These are phyloP conservation scores for Aspergillus nanangensis DNA, from an alignment of 495 filamentous ascomycete genomes.

Conservation along the genomic window DNA sequence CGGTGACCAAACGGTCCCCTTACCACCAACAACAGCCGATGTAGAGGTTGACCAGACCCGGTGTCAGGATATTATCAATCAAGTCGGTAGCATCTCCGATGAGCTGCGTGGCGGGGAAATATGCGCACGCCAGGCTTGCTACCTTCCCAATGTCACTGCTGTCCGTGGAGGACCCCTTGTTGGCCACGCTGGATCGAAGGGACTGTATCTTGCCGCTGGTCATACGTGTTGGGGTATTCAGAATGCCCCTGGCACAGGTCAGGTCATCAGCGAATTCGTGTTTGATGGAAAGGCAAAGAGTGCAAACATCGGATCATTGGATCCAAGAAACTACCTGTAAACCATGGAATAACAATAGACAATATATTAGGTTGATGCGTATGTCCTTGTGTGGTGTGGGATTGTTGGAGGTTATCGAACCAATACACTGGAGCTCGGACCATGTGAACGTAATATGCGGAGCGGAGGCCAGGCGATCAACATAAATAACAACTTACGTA, in stretches of 20 bases:
- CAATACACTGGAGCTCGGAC: conserved; percentile 34
- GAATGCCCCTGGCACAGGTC: conserved; percentile 89
- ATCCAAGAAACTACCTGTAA: conserved; percentile 56
- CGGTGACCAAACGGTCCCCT: conserved; percentile 69
- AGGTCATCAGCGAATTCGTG: conserved; percentile 79
- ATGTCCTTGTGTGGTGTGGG: no score
- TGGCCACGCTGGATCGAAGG: conserved; percentile 67
- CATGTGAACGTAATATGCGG: conserved; percentile 29
- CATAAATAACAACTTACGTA: conserved; percentile 6
- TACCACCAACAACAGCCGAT: conserved; percentile 71
- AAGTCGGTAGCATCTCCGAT: conserved; percentile 73
- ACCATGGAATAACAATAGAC: no score
- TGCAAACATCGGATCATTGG: conserved; percentile 64
- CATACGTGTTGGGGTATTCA: conserved; percentile 99
- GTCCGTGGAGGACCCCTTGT: conserved; percentile 70
- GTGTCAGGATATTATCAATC: conserved; percentile 85
- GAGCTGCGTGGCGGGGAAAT: conserved; percentile 73
- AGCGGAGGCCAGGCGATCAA: conserved; percentile 19
- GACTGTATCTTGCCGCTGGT: conserved; percentile 79
- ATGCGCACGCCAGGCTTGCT: conserved; percentile 84
- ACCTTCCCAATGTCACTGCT: conserved; percentile 71
- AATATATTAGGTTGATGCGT: no score
- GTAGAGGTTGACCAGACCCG: conserved; percentile 72
- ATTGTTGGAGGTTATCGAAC: no score
- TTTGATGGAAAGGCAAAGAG: conserved; percentile 76